Conservation (phyloP, 2,329 filamentous ascomycete genomes). For the Aspergillus clavatus region DNA sequence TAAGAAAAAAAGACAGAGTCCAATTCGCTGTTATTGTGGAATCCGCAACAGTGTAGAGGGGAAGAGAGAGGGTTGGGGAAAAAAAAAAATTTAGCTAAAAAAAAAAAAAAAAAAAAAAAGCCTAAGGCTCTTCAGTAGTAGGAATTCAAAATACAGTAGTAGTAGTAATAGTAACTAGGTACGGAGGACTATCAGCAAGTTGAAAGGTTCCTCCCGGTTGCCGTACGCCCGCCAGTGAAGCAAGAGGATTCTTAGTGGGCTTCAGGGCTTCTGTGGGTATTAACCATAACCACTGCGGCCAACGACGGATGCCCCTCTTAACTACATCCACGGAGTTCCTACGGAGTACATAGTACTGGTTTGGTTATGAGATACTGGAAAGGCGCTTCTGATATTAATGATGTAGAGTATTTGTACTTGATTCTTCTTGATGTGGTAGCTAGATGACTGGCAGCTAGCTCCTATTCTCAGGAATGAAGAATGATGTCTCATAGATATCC, state of each 20-base stretch:
- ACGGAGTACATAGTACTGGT: constrained; percentile 3
- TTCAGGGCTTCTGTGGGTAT: constrained; percentile 27
- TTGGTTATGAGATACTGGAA: too few relatives aligned
- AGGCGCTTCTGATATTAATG: background rate
- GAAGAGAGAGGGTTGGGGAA: constrained; percentile 1
- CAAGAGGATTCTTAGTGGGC: constrained; percentile 12
- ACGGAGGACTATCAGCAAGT: too few relatives aligned
- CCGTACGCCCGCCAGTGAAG: constrained; percentile 17
- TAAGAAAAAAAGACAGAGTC: background rate
- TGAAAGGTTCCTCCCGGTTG: constrained; percentile 9
- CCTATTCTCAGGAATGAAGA: too few relatives aligned
- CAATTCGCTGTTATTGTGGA: constrained; percentile 11
- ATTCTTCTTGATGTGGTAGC: too few relatives aligned
- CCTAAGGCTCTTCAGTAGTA: constrained; percentile 11
- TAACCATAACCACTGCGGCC: constrained; percentile 9
- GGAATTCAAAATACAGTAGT: too few relatives aligned
- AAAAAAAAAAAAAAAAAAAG: constrained; percentile 17
- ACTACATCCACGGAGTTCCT: too few relatives aligned
- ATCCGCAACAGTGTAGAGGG: constrained; percentile 7
- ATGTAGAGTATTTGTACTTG: background rate
- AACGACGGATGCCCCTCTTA: too few relatives aligned
- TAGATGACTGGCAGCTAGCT: too few relatives aligned
- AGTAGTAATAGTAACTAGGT: too few relatives aligned
- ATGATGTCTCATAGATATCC: too few relatives aligned
- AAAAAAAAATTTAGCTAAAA: constrained; percentile 7